Base-by-base conservation (phyloP, 345 rosid genomes). In the Salix purpurea region DNA sequence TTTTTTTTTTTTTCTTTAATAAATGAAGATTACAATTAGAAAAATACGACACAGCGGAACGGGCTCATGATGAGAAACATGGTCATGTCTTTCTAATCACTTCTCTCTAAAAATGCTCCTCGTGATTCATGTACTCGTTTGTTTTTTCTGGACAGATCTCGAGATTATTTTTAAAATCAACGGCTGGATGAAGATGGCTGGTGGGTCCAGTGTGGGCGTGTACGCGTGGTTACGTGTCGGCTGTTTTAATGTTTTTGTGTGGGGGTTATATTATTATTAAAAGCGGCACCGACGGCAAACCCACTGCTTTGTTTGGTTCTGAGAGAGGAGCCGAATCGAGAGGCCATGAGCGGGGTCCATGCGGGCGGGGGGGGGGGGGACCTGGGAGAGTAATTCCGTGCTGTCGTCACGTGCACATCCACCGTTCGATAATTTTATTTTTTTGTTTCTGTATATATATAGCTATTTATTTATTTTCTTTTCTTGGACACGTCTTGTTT, bases 391-490 rank as follows among this genome's bases (percentile, higher is more conserved):
- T 65, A 85, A 74, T 82, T 82, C 72, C 69, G 67, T 75, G 78
- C 42, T 85, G 90, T 83, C 86, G 77, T 86, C 88, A 87, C 89
- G 85, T 87, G 88, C 75, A 69, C 69, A 69, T 83, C 78, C 82
- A 81, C 91, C 89, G 86, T 72, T 85, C 86, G 81, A 72, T 74
- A 10, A 8, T 69, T 74, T 65, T 66, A 2, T 39, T 18, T n/a
- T n/a, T 40, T 26, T 26, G 6, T 62, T 40, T 7, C 32, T 65
- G 6, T 32, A 6, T 36, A 18, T 50, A 18, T 50, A 18, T 15
- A 1, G 5, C 1, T 34, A 34, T 34, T 34, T 23, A 14, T 70
- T 36, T 32, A 32, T 4, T 3, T 7, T 40, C 16, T 32, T 28
- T 7, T 30, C 11, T 21, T 2, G 24, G 9, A 15, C 4, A n/a